A percentile compares a stretch with the other conserved stretches of the same genome.
phyloP scores from a whole-genome alignment of 192 early-diverging fungal species.

The Rhizophagus prolifer region DNA sequence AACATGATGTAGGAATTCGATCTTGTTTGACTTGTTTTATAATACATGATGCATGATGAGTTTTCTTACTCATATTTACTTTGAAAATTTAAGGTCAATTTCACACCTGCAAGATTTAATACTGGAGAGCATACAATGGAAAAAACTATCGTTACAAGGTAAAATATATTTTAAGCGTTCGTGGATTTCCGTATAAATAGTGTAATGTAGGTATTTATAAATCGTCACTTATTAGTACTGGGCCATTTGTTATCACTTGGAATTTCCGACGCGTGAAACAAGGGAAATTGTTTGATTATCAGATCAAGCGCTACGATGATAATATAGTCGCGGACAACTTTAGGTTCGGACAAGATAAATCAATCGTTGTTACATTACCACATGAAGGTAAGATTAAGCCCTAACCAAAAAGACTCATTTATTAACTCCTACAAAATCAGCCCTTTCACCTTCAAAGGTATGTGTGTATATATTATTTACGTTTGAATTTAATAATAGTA shows the following conservation, averaged over 20 bases:
- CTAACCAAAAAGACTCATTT: conserved; percentile 17
- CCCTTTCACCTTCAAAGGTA: conserved; percentile 16
- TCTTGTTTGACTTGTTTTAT: neutral
- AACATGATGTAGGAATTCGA: conserved; percentile 26
- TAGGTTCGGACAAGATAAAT: conserved; percentile 73
- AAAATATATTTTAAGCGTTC: conserved; percentile 2
- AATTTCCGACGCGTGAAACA: conserved; percentile 80
- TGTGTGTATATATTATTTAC: neutral
- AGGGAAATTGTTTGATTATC: conserved; percentile 78
- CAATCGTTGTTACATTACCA: conserved; percentile 79
- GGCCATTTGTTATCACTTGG: conserved; percentile 90
- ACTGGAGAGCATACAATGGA: conserved; percentile 68
- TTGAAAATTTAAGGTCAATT: conserved; percentile 47
- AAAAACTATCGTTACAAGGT: conserved; percentile 78
- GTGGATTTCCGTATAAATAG: neutral
- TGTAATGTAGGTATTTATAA: neutral
- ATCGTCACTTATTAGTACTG: conserved; percentile 51
- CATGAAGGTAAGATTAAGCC: conserved; percentile 33
- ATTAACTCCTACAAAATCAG: conserved; percentile 13
- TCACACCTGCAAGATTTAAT: conserved; percentile 91
- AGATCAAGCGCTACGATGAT: conserved; percentile 83
- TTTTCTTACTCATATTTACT: too few relatives aligned
- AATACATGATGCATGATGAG: neutral
- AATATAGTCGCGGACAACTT: conserved; percentile 91
- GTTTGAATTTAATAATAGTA: neutral